Conservation (phyloP, 2,329 filamentous ascomycete genomes). For the Catunica adiposa region DNA sequence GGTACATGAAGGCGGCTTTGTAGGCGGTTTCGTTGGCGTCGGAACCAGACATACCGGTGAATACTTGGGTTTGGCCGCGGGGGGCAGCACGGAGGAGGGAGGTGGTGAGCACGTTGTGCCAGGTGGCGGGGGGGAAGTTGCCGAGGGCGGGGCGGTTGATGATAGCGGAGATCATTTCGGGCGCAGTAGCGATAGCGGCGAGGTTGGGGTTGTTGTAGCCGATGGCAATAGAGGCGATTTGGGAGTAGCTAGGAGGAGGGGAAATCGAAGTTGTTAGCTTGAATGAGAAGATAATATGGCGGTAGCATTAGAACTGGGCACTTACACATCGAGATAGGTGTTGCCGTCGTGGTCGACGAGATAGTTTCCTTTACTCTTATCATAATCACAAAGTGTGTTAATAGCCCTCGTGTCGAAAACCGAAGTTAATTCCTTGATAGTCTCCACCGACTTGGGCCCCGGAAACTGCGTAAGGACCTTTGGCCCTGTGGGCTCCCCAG, state of each 20-base stretch:
- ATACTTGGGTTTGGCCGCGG: slow-evolving; percentile 60
- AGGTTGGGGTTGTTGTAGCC: slow-evolving; percentile 67
- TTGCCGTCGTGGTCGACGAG: slow-evolving; percentile 58
- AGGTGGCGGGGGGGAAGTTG: slow-evolving; percentile 65
- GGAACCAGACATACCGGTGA: slow-evolving; percentile 63
- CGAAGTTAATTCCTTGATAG: slow-evolving; percentile 52
- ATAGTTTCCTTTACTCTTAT: slow-evolving; percentile 65
- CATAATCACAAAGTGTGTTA: slow-evolving; percentile 69
- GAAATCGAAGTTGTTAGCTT: neutral
- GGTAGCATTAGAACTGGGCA: too few relatives aligned
- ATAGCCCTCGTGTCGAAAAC: slow-evolving; percentile 76
- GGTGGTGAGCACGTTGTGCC: slow-evolving; percentile 53
- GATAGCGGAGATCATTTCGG: slow-evolving; percentile 55
- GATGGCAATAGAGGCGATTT: slow-evolving; percentile 70
- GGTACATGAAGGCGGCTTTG: slow-evolving; percentile 77
- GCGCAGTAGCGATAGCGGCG: slow-evolving; percentile 45
- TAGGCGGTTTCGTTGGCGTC: slow-evolving; percentile 76
- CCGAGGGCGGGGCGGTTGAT: slow-evolving; percentile 68
- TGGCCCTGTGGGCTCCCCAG: slow-evolving; percentile 36
- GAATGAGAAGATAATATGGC: neutral
- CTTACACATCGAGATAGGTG: slow-evolving; percentile 53
- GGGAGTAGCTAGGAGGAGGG: slow-evolving; percentile 40
- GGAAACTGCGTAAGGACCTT: slow-evolving; percentile 48
- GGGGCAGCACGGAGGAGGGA: slow-evolving; percentile 59
- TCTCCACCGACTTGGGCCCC: slow-evolving; percentile 55